phyloP scores from a whole-genome alignment of 2,329 filamentous ascomycete genomes.

The Shiraia bambusicola region DNA sequence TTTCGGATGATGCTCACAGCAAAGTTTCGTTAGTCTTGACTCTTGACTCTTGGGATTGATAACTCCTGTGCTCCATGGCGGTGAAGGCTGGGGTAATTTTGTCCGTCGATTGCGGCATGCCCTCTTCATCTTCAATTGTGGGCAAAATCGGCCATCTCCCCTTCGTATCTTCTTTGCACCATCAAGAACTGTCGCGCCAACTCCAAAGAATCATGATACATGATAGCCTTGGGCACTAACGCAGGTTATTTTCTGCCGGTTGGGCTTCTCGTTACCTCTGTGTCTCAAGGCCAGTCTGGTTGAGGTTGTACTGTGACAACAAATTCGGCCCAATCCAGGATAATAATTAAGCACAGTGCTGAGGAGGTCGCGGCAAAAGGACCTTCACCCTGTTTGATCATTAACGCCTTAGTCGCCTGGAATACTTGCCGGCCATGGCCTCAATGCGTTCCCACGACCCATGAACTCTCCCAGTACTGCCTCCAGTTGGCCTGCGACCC shows the following conservation, averaged over 20 bases:
- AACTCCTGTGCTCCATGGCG: too few relatives aligned
- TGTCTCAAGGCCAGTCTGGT: slow-evolving; percentile 11
- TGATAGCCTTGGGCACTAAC: slow-evolving; percentile 15
- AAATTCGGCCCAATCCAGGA: slow-evolving; percentile 9
- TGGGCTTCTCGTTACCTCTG: slow-evolving; percentile 12
- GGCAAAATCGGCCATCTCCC: too few relatives aligned
- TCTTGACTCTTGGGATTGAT: background rate
- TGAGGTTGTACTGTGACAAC: slow-evolving; percentile 8
- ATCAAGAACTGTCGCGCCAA: background rate
- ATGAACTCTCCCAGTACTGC: slow-evolving; percentile 5
- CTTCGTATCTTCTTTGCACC: too few relatives aligned
- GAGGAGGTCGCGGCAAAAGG: slow-evolving; percentile 6
- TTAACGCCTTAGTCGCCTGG: slow-evolving; percentile 4
- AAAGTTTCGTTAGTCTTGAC: background rate
- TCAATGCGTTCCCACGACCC: slow-evolving; percentile 14
- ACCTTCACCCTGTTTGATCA: slow-evolving; percentile 1
- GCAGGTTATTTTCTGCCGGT: slow-evolving; percentile 8
- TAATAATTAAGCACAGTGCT: background rate
- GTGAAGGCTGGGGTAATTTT: too few relatives aligned
- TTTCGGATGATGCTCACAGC: background rate
- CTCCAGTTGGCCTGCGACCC: slow-evolving; percentile 8
- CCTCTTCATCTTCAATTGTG: too few relatives aligned
- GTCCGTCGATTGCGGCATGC: too few relatives aligned
- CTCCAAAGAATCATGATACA: too few relatives aligned
- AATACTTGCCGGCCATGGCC: slow-evolving; percentile 21